These are phyloP conservation scores for Diplocarpon mali DNA, from an alignment of 2,329 filamentous ascomycete species.

Conservation along the genomic window DNA sequence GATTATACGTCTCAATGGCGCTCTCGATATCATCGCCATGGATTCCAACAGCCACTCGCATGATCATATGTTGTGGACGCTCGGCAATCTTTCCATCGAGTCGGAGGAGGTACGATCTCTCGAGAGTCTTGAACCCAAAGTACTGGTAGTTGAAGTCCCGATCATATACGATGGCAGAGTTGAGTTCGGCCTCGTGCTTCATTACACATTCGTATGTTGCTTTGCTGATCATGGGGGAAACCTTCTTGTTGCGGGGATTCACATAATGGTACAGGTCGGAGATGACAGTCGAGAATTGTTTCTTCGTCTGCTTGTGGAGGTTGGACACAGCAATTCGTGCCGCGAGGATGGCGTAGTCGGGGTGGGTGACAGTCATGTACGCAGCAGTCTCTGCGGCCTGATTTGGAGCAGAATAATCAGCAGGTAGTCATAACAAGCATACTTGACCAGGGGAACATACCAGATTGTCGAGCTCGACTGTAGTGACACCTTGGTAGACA, in stretches of 20 bases:
- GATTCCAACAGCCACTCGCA: conserved; percentile 96
- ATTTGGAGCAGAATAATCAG: conserved; percentile 13
- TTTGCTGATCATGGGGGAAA: conserved; percentile 90
- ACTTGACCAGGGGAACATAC: conserved; percentile 42
- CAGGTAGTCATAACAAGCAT: conserved; percentile 11
- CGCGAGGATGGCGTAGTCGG: conserved; percentile 96
- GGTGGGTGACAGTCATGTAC: conserved; percentile 99
- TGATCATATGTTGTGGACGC: conserved; percentile 98
- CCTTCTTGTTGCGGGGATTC: conserved; percentile 79
- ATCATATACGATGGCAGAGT: conserved; percentile 98
- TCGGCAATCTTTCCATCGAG: conserved; percentile 94
- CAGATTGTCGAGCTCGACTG: conserved; percentile 90
- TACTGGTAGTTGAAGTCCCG: conserved; percentile 99
- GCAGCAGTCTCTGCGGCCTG: conserved; percentile 93
- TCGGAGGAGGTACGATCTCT: conserved; percentile 93
- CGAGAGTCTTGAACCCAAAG: conserved; percentile 98
- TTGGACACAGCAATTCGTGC: conserved; percentile 98
- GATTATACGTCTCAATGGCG: conserved; percentile 94
- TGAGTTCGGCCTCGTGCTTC: conserved; percentile 92
- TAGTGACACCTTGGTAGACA: conserved; percentile 97
- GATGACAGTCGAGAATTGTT: conserved; percentile 96
- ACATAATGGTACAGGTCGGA: conserved; percentile 90
- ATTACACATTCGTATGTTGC: conserved; percentile 86
- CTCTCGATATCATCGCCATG: conserved; percentile 92
- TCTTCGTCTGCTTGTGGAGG: conserved; percentile 99